Percentiles rank a stretch among this genome's conserved stretches.
Evolutionary conservation across 768 basidiomycete species (phyloP).

Genomic region (Leccinum fibrillosum): DNA sequence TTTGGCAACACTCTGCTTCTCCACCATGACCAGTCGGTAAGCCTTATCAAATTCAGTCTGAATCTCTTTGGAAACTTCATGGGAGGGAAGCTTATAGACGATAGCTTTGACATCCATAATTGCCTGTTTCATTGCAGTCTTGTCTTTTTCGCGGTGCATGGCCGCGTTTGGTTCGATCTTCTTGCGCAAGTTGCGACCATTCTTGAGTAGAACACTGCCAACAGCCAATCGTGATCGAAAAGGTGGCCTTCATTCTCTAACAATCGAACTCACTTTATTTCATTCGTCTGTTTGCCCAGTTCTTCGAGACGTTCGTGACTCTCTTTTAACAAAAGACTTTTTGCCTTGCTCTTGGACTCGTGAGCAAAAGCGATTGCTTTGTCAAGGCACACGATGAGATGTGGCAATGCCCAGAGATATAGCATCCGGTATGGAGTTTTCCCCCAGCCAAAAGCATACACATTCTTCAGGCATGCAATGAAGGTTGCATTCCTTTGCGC

Average conservation of each 20-base stretch:
- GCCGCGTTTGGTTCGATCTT: slow-evolving; percentile 29
- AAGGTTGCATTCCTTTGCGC: slow-evolving; percentile 28
- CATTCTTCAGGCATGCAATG: slow-evolving; percentile 25
- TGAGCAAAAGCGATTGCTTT: slow-evolving; percentile 22
- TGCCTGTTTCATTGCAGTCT: slow-evolving; percentile 23
- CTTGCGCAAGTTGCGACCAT: slow-evolving; percentile 26
- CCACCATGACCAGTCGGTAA: slow-evolving; percentile 33
- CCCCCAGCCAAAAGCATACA: slow-evolving; percentile 28
- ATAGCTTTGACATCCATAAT: slow-evolving; percentile 30
- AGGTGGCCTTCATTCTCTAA: background rate
- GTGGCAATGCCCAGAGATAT: slow-evolving; percentile 38
- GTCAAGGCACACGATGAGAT: slow-evolving; percentile 41
- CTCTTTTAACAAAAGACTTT: slow-evolving; percentile 27
- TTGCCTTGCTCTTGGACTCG: slow-evolving; percentile 31
- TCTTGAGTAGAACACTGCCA: slow-evolving; percentile 29
- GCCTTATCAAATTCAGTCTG: slow-evolving; percentile 28
- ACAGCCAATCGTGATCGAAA: background rate
- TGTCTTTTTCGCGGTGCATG: slow-evolving; percentile 27
- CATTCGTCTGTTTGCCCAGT: slow-evolving; percentile 27
- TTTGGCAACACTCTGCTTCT: slow-evolving; percentile 4
- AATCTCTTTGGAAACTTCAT: slow-evolving; percentile 12
- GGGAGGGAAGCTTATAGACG: slow-evolving; percentile 22
- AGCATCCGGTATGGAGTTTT: slow-evolving; percentile 32
- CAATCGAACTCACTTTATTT: slow-evolving; percentile 30
- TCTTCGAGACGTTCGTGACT: slow-evolving; percentile 36